A percentile compares a stretch with the other conserved stretches of the same genome.
Evolutionary conservation across 495 filamentous ascomycete species (phyloP).

Genomic region (Penicillium daleae): DNA sequence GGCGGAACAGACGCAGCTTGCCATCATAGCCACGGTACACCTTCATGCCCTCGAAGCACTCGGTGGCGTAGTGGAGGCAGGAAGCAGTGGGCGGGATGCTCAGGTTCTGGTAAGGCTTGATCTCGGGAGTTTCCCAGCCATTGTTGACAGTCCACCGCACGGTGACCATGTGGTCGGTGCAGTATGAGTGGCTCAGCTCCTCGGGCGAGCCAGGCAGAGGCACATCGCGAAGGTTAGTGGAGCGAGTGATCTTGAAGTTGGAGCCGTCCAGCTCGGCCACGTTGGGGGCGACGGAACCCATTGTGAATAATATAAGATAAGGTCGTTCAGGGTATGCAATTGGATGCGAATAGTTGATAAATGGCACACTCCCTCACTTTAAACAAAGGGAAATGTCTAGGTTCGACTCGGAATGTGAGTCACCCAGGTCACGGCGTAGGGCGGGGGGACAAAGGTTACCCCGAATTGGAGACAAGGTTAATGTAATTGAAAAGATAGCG

Average conservation of each 20-base stretch:
- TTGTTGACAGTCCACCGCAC: constrained; percentile 64
- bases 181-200: constrained; percentile 57
- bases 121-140: constrained; percentile 79
- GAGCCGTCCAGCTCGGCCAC: constrained; percentile 69
- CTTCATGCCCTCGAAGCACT: constrained; percentile 93
- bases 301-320: constrained; percentile 21
- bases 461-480: neutral
- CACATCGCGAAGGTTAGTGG: constrained; percentile 67
- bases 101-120: constrained; percentile 80
- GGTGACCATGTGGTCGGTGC: constrained; percentile 91
- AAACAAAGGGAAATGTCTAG: neutral
- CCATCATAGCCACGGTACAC: constrained; percentile 83
- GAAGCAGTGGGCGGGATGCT: constrained; percentile 82
- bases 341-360: neutral
- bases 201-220: constrained; percentile 62
- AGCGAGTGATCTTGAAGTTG: constrained; percentile 68
- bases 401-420: constrained; percentile 17
- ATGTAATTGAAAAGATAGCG: neutral
- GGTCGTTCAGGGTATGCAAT: constrained; percentile 8
- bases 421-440: constrained; percentile 11
- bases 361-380: neutral
- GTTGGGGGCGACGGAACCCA: constrained; percentile 42
- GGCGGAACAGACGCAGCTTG: constrained; percentile 83
- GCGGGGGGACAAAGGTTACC: neutral
- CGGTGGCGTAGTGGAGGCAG: constrained; percentile 88